Evolutionary conservation across 176 grass and related monocot genomes (phyloP), one percentile per base, ranked within the genome.

Genomic region (Oryza brachyantha): DNA sequence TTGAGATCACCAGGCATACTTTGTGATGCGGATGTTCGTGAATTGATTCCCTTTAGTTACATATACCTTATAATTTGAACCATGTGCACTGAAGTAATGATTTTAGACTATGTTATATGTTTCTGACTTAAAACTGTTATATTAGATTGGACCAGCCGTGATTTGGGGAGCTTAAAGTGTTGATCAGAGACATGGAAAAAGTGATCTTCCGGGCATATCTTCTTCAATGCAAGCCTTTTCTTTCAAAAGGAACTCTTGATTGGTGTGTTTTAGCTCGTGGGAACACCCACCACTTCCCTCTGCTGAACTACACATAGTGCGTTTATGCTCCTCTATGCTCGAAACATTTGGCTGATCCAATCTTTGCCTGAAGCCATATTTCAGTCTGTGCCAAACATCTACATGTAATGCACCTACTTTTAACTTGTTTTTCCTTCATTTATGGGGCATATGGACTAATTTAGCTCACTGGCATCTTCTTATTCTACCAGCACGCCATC

Each of bases 231-330:
- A 72, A 79, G 73, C 59, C 73, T 68, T 85, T 87, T 29, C 79
- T 91, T 70, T 89, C 77, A 35, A 83, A 89, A 81, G 87, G 80
- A 93, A 79, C 80, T 82, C 75, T 86, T 85, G 89, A 86, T 87
- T 77, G 80, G 84, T 29, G 69, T 66, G 67, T 79, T 66, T 57
- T 87, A 79, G 77, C 85, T 89, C 22, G 72, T 91, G 77, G 83
- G 59, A 82, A 84, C 86, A 88, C 68, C 64, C 76, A 77, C 80
- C 80, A 88, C 74, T 70, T 45, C 62, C 88, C 91, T 85, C 87
- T 86, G 61, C 78, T 92, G 75, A 93, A 97, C 84, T 94, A 67
- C 88, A 97, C 91, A 86, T 93, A 97, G 86, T 40, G 21, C 39
- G 31, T 76, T 28, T 79, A 77, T 83, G 67, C 81, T 78, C 36